Evolutionary conservation across 208 protist genomes (phyloP).

Genomic region (Willaertia magna): DNA sequence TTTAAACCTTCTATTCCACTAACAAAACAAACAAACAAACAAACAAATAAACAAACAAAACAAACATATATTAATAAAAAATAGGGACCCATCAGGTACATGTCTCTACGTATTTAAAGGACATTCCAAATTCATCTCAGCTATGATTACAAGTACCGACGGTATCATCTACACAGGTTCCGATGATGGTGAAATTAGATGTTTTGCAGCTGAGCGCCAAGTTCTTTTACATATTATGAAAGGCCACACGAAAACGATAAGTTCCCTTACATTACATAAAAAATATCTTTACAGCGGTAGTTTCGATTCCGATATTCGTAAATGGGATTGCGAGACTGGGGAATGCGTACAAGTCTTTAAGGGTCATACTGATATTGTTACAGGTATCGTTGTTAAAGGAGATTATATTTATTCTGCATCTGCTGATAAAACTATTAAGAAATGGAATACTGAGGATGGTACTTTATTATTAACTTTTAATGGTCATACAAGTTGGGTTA

Average conservation of each 20-base stretch:
- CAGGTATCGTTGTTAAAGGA: neutral
- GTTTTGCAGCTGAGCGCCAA: neutral
- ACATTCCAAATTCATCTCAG: neutral
- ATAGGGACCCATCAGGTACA: neutral
- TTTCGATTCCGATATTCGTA: neutral
- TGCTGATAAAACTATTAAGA: neutral
- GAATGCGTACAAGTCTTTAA: neutral
- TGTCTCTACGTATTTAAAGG: constrained; percentile 5
- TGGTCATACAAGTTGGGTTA: neutral
- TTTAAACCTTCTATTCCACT: no score
- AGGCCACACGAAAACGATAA: neutral
- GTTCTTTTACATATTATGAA: neutral
- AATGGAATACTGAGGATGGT: neutral
- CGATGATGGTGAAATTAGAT: neutral
- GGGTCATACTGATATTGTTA: neutral
- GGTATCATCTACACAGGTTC: neutral
- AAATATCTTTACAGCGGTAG: neutral
- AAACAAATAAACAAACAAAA: no score
- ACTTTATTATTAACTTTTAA: neutral
- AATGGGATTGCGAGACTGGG: neutral
- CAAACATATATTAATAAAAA: neutral
- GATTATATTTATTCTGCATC: neutral
- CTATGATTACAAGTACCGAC: neutral
- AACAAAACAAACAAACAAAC: no score
- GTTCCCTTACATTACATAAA: neutral